Conservation (phyloP, 495 filamentous ascomycete species). For the Hypoxylon lienhwacheense region DNA sequence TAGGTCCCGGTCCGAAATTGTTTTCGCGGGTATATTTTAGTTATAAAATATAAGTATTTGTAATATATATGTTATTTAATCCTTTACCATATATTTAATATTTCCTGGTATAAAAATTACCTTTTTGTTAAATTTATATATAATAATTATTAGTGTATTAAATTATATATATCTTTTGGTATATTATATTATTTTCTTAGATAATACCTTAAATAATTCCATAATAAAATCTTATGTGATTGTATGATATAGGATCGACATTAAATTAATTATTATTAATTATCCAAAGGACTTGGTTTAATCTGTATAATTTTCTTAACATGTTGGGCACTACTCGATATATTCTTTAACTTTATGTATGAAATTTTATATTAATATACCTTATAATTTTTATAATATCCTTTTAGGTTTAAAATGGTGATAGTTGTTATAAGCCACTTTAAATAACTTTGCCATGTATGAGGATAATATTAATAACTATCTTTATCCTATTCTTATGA, state of each 20-base stretch:
- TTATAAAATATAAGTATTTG: background rate
- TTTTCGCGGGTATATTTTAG: background rate
- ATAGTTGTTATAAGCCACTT: too few relatives aligned
- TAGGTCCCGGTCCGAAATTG: background rate
- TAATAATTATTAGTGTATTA: background rate
- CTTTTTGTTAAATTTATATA: background rate
- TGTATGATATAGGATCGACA: background rate
- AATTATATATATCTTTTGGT: background rate
- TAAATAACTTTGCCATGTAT: too few relatives aligned
- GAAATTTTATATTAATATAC: background rate
- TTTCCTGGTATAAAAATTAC: background rate
- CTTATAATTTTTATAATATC: background rate
- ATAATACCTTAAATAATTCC: background rate
- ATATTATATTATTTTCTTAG: background rate
- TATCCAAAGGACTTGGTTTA: background rate
- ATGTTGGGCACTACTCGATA: too few relatives aligned
- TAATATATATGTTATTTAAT: constrained; percentile 1
- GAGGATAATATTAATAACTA: too few relatives aligned
- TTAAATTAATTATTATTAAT: background rate
- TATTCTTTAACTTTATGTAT: too few relatives aligned
- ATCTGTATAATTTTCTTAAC: background rate
- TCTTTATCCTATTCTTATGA: too few relatives aligned
- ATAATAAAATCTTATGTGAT: background rate
- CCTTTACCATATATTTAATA: background rate
- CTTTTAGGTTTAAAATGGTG: background rate